A percentile compares a stretch with the other conserved stretches of the same genome.
Evolutionary conservation across 1,139 yeast genomes (phyloP).

Genomic region (Geotrichum aggregatum): DNA sequence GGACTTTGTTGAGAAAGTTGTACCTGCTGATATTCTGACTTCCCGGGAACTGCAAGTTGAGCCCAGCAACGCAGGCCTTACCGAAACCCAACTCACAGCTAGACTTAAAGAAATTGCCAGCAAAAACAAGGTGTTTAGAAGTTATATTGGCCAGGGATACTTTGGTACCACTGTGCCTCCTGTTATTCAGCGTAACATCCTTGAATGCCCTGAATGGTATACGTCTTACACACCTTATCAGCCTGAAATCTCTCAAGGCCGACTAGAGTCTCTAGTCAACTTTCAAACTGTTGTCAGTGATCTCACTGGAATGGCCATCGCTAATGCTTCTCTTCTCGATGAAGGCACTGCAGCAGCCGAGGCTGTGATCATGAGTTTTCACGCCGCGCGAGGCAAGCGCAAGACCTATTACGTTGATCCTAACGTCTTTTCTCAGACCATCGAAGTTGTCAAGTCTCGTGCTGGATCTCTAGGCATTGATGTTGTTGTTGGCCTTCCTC

Average conservation of each 20-base stretch:
- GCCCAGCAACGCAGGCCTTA: conserved; percentile 63
- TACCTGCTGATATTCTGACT: conserved; percentile 71
- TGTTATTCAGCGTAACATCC: conserved; percentile 83
- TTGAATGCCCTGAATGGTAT: conserved; percentile 97
- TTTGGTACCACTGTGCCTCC: conserved; percentile 88
- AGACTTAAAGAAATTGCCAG: conserved; percentile 65
- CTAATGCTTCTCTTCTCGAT: conserved; percentile 90
- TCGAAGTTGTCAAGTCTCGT: conserved; percentile 71
- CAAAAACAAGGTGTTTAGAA: conserved; percentile 65
- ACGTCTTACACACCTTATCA: conserved; percentile 97
- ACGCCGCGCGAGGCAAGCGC: conserved; percentile 64
- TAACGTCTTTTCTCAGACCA: conserved; percentile 79
- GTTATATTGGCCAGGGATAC: conserved; percentile 91
- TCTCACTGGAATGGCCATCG: conserved; percentile 85
- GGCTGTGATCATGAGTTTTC: conserved; percentile 84
- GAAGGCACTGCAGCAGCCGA: conserved; percentile 99
- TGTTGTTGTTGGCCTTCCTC: conserved; percentile 55
- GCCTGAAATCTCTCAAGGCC: conserved; percentile 96
- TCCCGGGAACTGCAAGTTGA: conserved; percentile 60
- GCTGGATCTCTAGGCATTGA: conserved; percentile 72
- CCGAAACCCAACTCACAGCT: conserved; percentile 75
- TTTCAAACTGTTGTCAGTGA: conserved; percentile 87
- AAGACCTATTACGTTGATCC: conserved; percentile 66
- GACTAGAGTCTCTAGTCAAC: conserved; percentile 82
- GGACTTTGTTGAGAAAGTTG: conserved; percentile 64